Conservation (phyloP, 805 yeast species). For the Pichia nanzhaoensis region DNA sequence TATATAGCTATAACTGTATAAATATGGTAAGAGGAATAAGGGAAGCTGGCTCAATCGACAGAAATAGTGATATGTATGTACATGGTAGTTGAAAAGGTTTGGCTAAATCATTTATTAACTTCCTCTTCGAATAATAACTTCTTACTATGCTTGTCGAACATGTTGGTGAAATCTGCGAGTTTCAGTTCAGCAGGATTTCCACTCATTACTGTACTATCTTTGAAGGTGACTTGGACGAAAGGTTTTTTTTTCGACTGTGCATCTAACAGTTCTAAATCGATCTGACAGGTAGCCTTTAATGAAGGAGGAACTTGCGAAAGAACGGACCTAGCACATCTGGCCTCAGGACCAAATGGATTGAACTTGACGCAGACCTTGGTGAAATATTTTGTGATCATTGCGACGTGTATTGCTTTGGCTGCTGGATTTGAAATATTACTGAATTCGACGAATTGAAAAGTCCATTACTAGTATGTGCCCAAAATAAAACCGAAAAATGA, state of each 20-base stretch:
- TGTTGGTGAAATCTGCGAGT: slow-evolving; percentile 56
- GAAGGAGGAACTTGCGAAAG: slow-evolving; percentile 76
- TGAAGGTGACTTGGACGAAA: slow-evolving; percentile 65
- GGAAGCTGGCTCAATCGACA: not conserved
- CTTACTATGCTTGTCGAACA: slow-evolving; percentile 79
- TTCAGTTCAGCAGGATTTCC: slow-evolving; percentile 55
- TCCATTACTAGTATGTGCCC: too few relatives aligned
- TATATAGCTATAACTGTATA: not conserved
- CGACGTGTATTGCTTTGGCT: not conserved
- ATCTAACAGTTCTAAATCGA: slow-evolving; percentile 58
- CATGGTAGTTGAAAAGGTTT: not conserved
- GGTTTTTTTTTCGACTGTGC: slow-evolving; percentile 44
- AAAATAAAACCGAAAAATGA: too few relatives aligned
- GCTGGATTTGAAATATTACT: not conserved
- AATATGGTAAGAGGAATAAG: not conserved
- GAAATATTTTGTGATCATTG: slow-evolving; percentile 88
- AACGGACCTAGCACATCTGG: slow-evolving; percentile 73
- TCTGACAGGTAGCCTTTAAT: slow-evolving; percentile 50
- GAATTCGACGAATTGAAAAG: not conserved
- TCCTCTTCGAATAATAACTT: slow-evolving; percentile 69
- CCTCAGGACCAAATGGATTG: slow-evolving; percentile 69
- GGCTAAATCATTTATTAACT: slow-evolving; percentile 30
- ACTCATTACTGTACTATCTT: slow-evolving; percentile 67
- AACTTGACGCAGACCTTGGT: slow-evolving; percentile 68
- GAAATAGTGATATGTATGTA: not conserved